Conservation (phyloP, 345 rosid species). For the Populus euphratica region DNA sequence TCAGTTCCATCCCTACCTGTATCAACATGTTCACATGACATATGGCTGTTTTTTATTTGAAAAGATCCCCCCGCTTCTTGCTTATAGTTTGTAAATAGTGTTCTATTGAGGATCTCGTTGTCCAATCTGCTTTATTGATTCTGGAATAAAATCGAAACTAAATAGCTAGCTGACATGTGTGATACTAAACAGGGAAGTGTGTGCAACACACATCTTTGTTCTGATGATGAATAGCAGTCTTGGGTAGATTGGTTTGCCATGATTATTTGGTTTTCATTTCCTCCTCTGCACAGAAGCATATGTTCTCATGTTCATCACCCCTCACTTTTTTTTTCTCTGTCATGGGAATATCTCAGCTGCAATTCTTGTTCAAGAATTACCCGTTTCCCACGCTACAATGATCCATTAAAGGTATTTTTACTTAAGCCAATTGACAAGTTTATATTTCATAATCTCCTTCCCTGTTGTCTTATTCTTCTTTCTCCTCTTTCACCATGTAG, state of each 20-base stretch:
- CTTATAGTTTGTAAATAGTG: not conserved
- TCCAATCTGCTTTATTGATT: not conserved
- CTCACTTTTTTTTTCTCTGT: not conserved
- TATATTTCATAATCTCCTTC: slow-evolving; percentile 9
- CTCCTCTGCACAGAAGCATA: not conserved
- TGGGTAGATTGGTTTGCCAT: not conserved
- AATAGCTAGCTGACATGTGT: too few species aligned
- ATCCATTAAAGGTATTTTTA: slow-evolving; percentile 71
- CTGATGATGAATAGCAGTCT: not conserved
- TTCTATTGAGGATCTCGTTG: not conserved
- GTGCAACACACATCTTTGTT: not conserved
- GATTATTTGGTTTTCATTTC: not conserved
- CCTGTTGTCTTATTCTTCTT: slow-evolving; percentile 7
- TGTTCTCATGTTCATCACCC: slow-evolving; percentile 2
- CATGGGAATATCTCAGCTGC: slow-evolving; percentile 48
- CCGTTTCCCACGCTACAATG: slow-evolving; percentile 87
- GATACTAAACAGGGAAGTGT: not conserved
- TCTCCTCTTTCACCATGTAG: slow-evolving; percentile 34
- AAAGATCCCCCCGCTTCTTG: not conserved
- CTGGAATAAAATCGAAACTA: too few species aligned
- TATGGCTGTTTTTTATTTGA: not conserved
- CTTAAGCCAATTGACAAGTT: not conserved
- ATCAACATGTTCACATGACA: too few species aligned
- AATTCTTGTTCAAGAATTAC: slow-evolving; percentile 56
- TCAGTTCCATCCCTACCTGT: too few species aligned